Conservation (phyloP, 2,329 filamentous ascomycete species). For the Hymenotorrendiella dingleyae region DNA sequence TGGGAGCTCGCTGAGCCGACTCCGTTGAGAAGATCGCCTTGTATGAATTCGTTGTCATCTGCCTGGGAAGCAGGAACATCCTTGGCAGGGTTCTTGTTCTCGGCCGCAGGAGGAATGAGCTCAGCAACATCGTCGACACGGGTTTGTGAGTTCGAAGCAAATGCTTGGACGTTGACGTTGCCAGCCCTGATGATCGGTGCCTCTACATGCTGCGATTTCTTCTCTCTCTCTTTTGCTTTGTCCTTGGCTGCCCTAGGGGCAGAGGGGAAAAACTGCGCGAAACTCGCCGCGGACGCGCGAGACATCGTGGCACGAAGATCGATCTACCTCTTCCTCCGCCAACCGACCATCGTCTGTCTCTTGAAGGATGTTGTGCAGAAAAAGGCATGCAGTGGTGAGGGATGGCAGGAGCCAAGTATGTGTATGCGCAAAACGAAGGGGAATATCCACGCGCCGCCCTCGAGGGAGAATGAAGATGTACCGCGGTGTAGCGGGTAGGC, state of each 20-base stretch:
- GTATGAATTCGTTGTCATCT: slow-evolving; percentile 53
- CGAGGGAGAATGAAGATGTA: slow-evolving; percentile 10
- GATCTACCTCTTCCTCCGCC: slow-evolving; percentile 29
- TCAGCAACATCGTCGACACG: slow-evolving; percentile 28
- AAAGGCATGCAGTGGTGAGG: slow-evolving; percentile 25
- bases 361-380: slow-evolving; percentile 17
- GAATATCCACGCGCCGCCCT: slow-evolving; percentile 18
- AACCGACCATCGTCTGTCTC: slow-evolving; percentile 30
- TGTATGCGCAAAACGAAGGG: slow-evolving; percentile 16
- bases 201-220: slow-evolving; percentile 35
- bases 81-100: slow-evolving; percentile 12
- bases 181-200: slow-evolving; percentile 28
- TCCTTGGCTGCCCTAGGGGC: slow-evolving; percentile 54
- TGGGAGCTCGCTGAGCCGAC: slow-evolving; percentile 68
- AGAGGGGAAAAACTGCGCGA: slow-evolving; percentile 81
- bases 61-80: slow-evolving; percentile 17
- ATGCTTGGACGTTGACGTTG: slow-evolving; percentile 32
- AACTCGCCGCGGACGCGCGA: slow-evolving; percentile 70
- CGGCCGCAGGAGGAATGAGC: slow-evolving; percentile 21
- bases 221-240: slow-evolving; percentile 55
- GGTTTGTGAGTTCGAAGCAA: slow-evolving; percentile 14
- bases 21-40: slow-evolving; percentile 63
- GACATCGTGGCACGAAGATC: slow-evolving; percentile 56
- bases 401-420: slow-evolving; percentile 17
- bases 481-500: slow-evolving; percentile 1